A percentile compares a stretch with the other conserved stretches of the same genome.
These are phyloP conservation scores for Trichophyton verrucosum DNA, from an alignment of 2,329 filamentous ascomycete species.

Conservation along the genomic window DNA sequence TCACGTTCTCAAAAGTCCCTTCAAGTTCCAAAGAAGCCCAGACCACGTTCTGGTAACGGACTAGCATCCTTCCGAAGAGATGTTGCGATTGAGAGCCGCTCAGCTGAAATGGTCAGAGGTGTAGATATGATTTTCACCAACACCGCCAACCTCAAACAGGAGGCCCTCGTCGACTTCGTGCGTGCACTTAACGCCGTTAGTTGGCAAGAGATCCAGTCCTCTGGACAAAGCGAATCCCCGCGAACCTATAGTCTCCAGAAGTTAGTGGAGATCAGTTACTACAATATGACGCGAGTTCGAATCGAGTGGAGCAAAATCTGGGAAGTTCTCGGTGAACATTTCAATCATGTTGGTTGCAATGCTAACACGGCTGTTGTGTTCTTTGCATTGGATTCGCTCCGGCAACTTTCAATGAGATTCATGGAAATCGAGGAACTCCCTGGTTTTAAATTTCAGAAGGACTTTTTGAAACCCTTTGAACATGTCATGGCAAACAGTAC, in stretches of 20 bases:
- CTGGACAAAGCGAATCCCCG: conserved; percentile 86
- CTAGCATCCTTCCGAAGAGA: conserved; percentile 55
- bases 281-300: conserved; percentile 97
- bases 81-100: conserved; percentile 82
- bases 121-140: conserved; percentile 96
- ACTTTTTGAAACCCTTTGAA: conserved; percentile 96
- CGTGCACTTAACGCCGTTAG: conserved; percentile 86
- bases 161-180: conserved; percentile 93
- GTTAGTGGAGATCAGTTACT: conserved; percentile 96
- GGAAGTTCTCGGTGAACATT: conserved; percentile 94
- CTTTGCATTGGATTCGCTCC: conserved; percentile 87
- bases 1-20: conserved; percentile 54
- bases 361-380: conserved; percentile 94
- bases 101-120: conserved; percentile 80
- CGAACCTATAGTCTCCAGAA: conserved; percentile 96
- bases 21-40: conserved; percentile 41
- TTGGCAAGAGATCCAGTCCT: conserved; percentile 98
- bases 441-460: conserved; percentile 99
- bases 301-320: conserved; percentile 98
- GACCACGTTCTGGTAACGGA: conserved; percentile 35
- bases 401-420: conserved; percentile 95
- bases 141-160: conserved; percentile 81
- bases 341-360: conserved; percentile 94
- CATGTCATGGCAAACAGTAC: conserved; percentile 90
- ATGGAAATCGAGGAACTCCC: conserved; percentile 97